phyloP scores from a whole-genome alignment of 495 filamentous ascomycete species.

The Usnea hakonensis region DNA sequence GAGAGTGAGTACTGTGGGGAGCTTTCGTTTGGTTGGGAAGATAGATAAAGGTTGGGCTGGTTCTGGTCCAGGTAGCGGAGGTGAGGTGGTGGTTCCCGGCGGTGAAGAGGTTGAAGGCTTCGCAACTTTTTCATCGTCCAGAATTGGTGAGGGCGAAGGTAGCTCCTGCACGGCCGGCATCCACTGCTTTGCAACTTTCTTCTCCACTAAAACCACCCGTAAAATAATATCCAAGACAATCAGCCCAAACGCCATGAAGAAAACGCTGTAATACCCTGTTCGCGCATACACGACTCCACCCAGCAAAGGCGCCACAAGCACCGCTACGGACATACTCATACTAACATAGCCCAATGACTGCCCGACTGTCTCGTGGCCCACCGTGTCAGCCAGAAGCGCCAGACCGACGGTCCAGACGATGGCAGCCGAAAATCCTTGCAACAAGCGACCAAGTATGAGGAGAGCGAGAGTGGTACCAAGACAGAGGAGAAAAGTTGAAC shows the following conservation, averaged over 20 bases:
- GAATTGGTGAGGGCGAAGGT: background rate
- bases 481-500: constrained; percentile 65
- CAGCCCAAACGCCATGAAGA: constrained; percentile 62
- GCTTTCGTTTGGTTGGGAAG: background rate
- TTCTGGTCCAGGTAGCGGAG: background rate
- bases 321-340: constrained; percentile 59
- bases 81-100: background rate
- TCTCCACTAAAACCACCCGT: constrained; percentile 65
- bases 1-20: constrained; percentile 36
- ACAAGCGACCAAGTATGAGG: constrained; percentile 59
- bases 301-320: constrained; percentile 65
- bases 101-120: background rate
- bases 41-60: background rate
- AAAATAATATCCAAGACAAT: constrained; percentile 63
- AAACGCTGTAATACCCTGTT: constrained; percentile 69
- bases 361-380: constrained; percentile 58
- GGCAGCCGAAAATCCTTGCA: constrained; percentile 66
- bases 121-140: background rate
- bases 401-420: constrained; percentile 70
- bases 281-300: constrained; percentile 71
- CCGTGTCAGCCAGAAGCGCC: constrained; percentile 84
- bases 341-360: constrained; percentile 68
- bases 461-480: constrained; percentile 61
- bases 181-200: constrained; percentile 66
- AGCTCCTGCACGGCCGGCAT: constrained; percentile 19